Evolutionary conservation across 495 filamentous ascomycete species (phyloP).

Genomic region (Penicillium antarcticum): DNA sequence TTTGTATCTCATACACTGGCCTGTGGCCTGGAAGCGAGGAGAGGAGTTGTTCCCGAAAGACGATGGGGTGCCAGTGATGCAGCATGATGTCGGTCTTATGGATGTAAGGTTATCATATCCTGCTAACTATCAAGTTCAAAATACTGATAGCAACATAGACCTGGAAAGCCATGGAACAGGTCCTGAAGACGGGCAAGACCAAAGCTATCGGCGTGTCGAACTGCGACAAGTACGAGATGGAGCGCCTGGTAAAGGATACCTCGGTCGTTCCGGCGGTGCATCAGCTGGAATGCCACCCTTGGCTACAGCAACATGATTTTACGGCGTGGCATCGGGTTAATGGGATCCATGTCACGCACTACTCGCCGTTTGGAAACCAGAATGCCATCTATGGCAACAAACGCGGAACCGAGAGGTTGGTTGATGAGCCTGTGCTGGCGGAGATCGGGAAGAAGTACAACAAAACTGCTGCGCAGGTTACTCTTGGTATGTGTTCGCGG

Average conservation of each 20-base stretch:
- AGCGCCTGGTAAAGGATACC: slow-evolving; percentile 60
- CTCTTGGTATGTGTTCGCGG: slow-evolving; percentile 49
- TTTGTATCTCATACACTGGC: slow-evolving; percentile 70
- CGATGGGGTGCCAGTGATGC: slow-evolving; percentile 42
- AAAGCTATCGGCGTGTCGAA: slow-evolving; percentile 76
- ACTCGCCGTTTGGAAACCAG: slow-evolving; percentile 70
- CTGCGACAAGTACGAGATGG: slow-evolving; percentile 66
- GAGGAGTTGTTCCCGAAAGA: slow-evolving; percentile 40
- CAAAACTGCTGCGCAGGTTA: slow-evolving; percentile 59
- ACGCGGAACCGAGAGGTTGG: slow-evolving; percentile 49
- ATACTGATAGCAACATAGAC: slow-evolving; percentile 38
- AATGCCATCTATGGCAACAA: slow-evolving; percentile 57
- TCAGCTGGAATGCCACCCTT: slow-evolving; percentile 62
- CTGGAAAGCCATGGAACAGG: slow-evolving; percentile 63
- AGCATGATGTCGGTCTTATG: slow-evolving; percentile 41
- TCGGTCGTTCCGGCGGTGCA: slow-evolving; percentile 61
- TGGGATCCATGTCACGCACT: slow-evolving; percentile 61
- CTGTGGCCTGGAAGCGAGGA: slow-evolving; percentile 47
- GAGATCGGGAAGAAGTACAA: slow-evolving; percentile 61
- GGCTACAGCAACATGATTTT: slow-evolving; percentile 59
- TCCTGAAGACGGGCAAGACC: slow-evolving; percentile 51
- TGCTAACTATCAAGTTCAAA: neutral
- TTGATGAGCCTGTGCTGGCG: slow-evolving; percentile 58
- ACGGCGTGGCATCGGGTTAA: slow-evolving; percentile 50
- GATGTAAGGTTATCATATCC: slow-evolving; percentile 36